Percentiles rank a stretch among this genome's conserved stretches.
Evolutionary conservation across 768 basidiomycete species (phyloP).

Genomic region (Tulasnella sp.): DNA sequence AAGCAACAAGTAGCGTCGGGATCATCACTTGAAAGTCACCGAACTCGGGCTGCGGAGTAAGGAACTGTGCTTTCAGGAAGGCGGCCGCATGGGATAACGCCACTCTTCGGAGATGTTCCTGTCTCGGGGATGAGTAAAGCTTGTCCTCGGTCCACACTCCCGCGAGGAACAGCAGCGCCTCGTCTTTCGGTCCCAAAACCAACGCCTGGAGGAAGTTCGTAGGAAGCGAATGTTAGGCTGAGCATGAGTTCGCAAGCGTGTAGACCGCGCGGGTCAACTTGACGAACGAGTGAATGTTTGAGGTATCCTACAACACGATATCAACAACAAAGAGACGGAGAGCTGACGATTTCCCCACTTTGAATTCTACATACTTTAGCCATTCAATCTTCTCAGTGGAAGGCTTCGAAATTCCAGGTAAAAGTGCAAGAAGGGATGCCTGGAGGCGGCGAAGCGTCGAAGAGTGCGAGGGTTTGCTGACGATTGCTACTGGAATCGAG

Average conservation of each 20-base stretch:
- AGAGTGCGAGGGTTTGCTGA: constrained; percentile 49
- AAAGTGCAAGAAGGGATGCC: constrained; percentile 39
- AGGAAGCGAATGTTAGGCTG: constrained; percentile 39
- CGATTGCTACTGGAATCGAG: constrained; percentile 37
- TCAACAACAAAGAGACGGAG: not conserved
- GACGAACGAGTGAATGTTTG: constrained; percentile 34
- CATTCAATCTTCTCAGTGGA: constrained; percentile 36
- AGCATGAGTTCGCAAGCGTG: constrained; percentile 46
- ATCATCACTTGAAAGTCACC: constrained; percentile 73
- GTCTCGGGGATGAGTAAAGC: not conserved
- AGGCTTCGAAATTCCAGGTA: constrained; percentile 42
- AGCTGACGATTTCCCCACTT: not conserved
- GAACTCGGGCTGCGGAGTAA: constrained; percentile 27
- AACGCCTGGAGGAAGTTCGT: constrained; percentile 47
- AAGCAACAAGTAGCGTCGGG: constrained; percentile 52
- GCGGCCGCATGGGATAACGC: constrained; percentile 68
- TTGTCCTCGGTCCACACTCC: constrained; percentile 42
- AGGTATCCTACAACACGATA: not conserved
- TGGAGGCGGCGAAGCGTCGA: constrained; percentile 47
- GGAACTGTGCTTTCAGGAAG: constrained; percentile 63
- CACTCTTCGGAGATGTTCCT: constrained; percentile 30
- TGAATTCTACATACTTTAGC: constrained; percentile 27
- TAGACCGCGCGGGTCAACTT: constrained; percentile 57
- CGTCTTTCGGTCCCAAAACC: constrained; percentile 57
- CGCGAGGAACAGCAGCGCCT: constrained; percentile 68